Evolutionary conservation across 345 rosid species (phyloP), one percentile per base, ranked within the genome.

Genomic region (Acer negundo): DNA sequence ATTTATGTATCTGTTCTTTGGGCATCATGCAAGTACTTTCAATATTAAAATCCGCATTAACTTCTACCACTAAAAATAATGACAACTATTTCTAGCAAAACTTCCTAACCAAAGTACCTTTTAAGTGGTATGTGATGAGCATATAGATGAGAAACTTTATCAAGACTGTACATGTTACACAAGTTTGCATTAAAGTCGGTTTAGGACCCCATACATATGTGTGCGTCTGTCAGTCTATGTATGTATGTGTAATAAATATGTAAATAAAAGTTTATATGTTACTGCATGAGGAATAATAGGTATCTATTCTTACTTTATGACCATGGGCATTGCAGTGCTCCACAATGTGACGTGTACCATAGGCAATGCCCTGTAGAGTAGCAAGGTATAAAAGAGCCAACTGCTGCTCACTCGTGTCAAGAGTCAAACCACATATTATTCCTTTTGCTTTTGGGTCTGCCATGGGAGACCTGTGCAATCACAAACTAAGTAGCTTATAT

Each of bases 251-350:
- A 16, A 4, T 20, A 16, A n/a, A 16, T 59, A 59, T 1, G 2
- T 19, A 20, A 19, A 59, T 59, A 20, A 59, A 59, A 59, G 10
- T 59, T 20, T 19, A 59, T 20, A 59, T 59, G 2, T 19, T 59
- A 19, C 26, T 59, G 62, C 62, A 59, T 42, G 51, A 62, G 19
- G 38, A 35, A n/a, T 28, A 49, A 69, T 10, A 61, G 22, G 19
- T 8, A 65, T 8, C 70, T 38, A 66, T 62, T 67, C 90, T 86
- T 83, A 90, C 98, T 80, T 85, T 89, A 81, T 93, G 99, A 85
- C 97, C 98, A 87, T 94, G 89, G 26, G 86, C 86, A 86, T 95
- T 95, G 85, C 93, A 94, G 68, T 95, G 98, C 82, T 95, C 97
- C 82, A 94, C 87, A 40, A 92, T 91, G 80, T 94, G 99, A 61